phyloP scores from a whole-genome alignment of 1,284 basidiomycete species.

The Tilletia walkeri region DNA sequence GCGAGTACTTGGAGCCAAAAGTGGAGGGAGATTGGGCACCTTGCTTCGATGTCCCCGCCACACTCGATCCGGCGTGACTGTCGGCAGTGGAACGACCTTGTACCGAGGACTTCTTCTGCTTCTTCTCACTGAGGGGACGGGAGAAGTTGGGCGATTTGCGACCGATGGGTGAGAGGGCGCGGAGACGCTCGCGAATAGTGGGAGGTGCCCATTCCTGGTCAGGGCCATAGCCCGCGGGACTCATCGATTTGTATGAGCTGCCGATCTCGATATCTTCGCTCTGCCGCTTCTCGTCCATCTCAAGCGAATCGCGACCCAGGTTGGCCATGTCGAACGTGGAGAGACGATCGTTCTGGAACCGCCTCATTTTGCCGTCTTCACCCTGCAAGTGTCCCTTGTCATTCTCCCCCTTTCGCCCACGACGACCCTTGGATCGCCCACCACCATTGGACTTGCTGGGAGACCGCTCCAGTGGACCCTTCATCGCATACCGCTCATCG shows the following conservation, averaged over 20 bases:
- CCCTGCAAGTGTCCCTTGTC: neutral
- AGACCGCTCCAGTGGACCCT: neutral
- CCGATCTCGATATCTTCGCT: neutral
- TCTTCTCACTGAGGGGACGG: neutral
- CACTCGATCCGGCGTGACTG: too few relatives aligned
- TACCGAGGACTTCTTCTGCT: neutral
- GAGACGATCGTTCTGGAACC: neutral
- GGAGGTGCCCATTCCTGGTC: neutral
- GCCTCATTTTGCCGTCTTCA: neutral
- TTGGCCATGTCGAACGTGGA: slow-evolving; percentile 14
- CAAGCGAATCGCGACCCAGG: slow-evolving; percentile 6
- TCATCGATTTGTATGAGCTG: slow-evolving; percentile 8
- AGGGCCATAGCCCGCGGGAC: neutral
- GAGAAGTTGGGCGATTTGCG: slow-evolving; percentile 6
- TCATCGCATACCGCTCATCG: slow-evolving; percentile 14
- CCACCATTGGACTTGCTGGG: neutral
- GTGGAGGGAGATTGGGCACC: too few relatives aligned
- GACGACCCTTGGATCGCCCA: neutral
- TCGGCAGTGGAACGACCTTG: neutral
- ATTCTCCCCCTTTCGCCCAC: neutral
- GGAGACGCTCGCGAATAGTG: neutral
- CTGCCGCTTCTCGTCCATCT: slow-evolving; percentile 15
- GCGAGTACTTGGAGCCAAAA: neutral
- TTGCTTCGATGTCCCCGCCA: too few relatives aligned
- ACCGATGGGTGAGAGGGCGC: slow-evolving; percentile 3